phyloP scores from a whole-genome alignment of 495 filamentous ascomycete genomes.

The Aspergillus affinis region DNA sequence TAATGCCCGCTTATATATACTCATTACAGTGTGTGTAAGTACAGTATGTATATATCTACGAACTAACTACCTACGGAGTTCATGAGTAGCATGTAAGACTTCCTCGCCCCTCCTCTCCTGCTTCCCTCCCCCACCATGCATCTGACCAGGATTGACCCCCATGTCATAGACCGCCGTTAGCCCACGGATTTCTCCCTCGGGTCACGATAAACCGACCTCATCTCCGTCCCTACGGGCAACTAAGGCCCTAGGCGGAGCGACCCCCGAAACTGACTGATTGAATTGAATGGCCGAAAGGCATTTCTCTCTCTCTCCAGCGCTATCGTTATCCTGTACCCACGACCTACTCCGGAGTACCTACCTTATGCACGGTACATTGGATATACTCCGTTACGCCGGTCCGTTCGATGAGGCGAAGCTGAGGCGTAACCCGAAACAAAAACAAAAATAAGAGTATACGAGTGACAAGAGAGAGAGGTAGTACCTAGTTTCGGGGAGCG shows the following conservation, averaged over 20 bases:
- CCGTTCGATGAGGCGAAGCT: background rate
- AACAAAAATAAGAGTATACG: background rate
- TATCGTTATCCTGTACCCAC: background rate
- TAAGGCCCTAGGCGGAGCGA: background rate
- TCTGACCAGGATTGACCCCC: background rate
- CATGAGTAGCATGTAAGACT: background rate
- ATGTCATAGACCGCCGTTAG: background rate
- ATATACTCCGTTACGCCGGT: background rate
- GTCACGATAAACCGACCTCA: background rate
- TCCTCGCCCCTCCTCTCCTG: too few relatives aligned
- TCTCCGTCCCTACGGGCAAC: background rate
- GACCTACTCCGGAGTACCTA: background rate
- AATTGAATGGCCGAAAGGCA: background rate
- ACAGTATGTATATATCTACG: background rate
- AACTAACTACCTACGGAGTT: too few relatives aligned
- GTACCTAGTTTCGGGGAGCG: too few relatives aligned
- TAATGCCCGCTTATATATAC: too few relatives aligned
- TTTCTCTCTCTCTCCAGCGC: background rate
- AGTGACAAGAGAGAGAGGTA: background rate
- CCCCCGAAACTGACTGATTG: background rate
- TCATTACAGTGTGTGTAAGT: too few relatives aligned
- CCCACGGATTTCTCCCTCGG: background rate
- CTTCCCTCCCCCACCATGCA: background rate
- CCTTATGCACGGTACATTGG: too few relatives aligned
- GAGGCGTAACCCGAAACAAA: slow-evolving; percentile 1